Base-by-base conservation (phyloP, 2,329 filamentous ascomycete species). In the Apiospora sp. region DNA sequence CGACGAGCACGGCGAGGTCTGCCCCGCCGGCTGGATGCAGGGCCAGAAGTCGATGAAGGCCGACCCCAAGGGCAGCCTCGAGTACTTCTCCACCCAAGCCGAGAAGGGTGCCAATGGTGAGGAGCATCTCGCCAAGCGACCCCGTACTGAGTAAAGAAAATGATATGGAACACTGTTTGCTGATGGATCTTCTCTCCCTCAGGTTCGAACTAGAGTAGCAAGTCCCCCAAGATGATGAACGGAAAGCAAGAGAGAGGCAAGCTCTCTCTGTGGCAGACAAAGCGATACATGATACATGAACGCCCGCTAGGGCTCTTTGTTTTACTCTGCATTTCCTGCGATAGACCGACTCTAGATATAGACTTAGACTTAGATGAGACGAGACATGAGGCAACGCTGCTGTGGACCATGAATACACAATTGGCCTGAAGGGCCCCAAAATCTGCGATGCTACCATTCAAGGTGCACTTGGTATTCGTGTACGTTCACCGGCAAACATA, bases 1-100 rank as follows among this genome's bases (percentile, higher is more conserved):
- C 16, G 93, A 95, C 76, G 93, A 94, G 77, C 94, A 93, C 87
- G 95, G 94, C 83, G 91, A 94, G 80, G 89, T 94, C 71, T 95
- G 86, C 82, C 86, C 86, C 64, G 86, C 86, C 71, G 86, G 85
- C 77, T 87, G 86, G 86, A 82, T 83, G 73, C 80, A 83, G 73
- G 86, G 86, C 69, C 80, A 79, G 78, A 83, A 86, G 81, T 83
- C 82, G 70, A 87, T 87, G 81, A 87, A 87, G 84, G 84, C 86
- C 72, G 85, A 86, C 73, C 85, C 86, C 75, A 87, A 87, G 81
- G 85, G 84, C 71, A 86, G 83, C 76, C 81, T 87, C 49, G 85
- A 87, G 79, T 87, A 87, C 80, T 87, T 87, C 75, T 71, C 76
- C 69, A 69, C 74, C 69, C 75, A 79, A 70, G 27, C 41, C 51